Evolutionary conservation across 352 stramenopile genomes (phyloP), one percentile per base, ranked within the genome.

Genomic region (Globisporangium mamillatum): DNA sequence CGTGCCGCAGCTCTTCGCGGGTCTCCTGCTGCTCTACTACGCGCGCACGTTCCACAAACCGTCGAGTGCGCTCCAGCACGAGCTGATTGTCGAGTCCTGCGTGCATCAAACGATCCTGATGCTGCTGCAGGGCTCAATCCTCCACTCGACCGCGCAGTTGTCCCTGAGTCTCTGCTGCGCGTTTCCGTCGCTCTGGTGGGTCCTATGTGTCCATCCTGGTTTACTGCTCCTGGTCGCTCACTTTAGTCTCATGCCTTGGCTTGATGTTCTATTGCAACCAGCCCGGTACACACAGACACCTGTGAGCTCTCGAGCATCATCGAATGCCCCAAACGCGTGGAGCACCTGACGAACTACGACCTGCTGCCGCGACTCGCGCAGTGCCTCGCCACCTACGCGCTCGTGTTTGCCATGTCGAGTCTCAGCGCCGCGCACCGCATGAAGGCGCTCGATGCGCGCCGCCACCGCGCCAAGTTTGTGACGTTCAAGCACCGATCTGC

Each of bases 21-120:
- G 72, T 14, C 29, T 84, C 36, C 54, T 90, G 8, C 59, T 93
- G 63, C 73, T 90, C 9, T 84, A 87, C 70, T 93, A 91, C 66
- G 78, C 81, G 2, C 79, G 69, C 71, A 93, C 82, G 16, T 89
- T 90, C 67, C 62, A 68, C 7, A 73, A 66, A 44, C 56, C 63
- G 6, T 70, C 68, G 1, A 91, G 81, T 60, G 69, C 64, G 14
- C 80, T 88, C 56, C 55, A 74, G 22, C 82, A 93, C 38, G 79
- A 71, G 14, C 74, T 89, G 65, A 64, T 91, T 29, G 66, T 73
- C 44, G 67, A 87, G 57, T 91, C 84, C 14, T 92, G 78, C 41
- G 59, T 86, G 2, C 84, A 92, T 57, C 76, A 88, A 24, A 60
- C 66, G 25, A 48, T 89, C 6, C 61, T 62, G 14, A 69, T 71